Conservation (phyloP, 129 eudicot species). For the Centrapalus pauciflorus region DNA sequence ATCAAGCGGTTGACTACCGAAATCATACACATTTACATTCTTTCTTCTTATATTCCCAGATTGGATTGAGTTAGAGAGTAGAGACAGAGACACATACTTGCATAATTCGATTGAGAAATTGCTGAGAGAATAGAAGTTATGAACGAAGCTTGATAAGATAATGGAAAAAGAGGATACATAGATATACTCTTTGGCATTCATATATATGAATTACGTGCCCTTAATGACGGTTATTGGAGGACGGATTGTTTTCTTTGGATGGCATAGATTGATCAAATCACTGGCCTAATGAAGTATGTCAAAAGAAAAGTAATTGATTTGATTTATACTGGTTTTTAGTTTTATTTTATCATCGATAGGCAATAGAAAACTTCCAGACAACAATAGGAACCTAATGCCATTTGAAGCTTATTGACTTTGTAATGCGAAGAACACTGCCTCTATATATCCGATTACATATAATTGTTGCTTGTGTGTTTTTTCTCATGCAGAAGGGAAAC, state of each 20-base stretch:
- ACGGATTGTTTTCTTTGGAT: not conserved
- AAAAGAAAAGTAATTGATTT: not conserved
- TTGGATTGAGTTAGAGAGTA: too few relatives aligned
- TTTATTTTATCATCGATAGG: not conserved
- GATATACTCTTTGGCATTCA: not conserved
- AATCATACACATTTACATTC: too few relatives aligned
- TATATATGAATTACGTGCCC: not conserved
- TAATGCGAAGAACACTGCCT: not conserved
- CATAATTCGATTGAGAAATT: not conserved
- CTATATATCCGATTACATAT: not conserved
- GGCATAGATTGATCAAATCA: not conserved
- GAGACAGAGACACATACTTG: not conserved
- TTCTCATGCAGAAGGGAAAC: conserved; percentile 76
- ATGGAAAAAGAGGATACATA: not conserved
- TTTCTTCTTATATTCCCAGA: not conserved
- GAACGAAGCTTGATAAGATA: not conserved
- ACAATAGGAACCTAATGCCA: not conserved
- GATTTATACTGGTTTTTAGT: not conserved
- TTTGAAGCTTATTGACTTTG: not conserved
- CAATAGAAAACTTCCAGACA: not conserved
- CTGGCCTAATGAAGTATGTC: not conserved
- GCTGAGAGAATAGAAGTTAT: not conserved
- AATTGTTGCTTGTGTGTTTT: not conserved
- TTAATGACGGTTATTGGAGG: not conserved
- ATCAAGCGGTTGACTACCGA: too few relatives aligned